Conservation (phyloP, 1,284 basidiomycete species). For the Pisolithus thermaeus region DNA sequence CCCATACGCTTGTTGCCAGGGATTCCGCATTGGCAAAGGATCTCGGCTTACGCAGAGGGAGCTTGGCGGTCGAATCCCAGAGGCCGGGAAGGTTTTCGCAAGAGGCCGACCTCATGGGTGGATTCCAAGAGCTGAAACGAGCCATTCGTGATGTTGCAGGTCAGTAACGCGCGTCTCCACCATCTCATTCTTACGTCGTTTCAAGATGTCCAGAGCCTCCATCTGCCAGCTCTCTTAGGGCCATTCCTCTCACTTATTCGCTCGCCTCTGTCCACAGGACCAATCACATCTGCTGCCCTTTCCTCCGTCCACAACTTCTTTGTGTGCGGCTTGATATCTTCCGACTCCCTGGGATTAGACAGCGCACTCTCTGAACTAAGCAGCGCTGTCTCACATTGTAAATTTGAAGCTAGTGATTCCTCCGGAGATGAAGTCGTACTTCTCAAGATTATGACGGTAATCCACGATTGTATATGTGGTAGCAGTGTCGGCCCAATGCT, state of each 20-base stretch:
- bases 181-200: slow-evolving; percentile 11
- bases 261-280: slow-evolving; percentile 89
- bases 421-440: slow-evolving; percentile 96
- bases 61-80: slow-evolving; percentile 35
- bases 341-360: slow-evolving; percentile 47
- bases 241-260: slow-evolving; percentile 94
- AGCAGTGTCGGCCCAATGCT: slow-evolving; percentile 56
- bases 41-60: slow-evolving; percentile 63
- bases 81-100: slow-evolving; percentile 43
- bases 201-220: slow-evolving; percentile 54
- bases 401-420: slow-evolving; percentile 95
- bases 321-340: slow-evolving; percentile 66
- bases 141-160: slow-evolving; percentile 69
- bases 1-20: slow-evolving; percentile 52
- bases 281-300: slow-evolving; percentile 88
- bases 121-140: slow-evolving; percentile 84
- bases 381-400: slow-evolving; percentile 89
- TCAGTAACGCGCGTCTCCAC: slow-evolving; percentile 33
- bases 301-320: slow-evolving; percentile 87
- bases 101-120: slow-evolving; percentile 82
- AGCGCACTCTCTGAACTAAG: slow-evolving; percentile 80
- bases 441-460: slow-evolving; percentile 86
- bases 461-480: slow-evolving; percentile 78
- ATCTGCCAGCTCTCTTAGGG: slow-evolving; percentile 60
- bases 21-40: slow-evolving; percentile 66